Evolutionary conservation across 495 filamentous ascomycete genomes (phyloP).

Genomic region (Bathelium albidoporum): DNA sequence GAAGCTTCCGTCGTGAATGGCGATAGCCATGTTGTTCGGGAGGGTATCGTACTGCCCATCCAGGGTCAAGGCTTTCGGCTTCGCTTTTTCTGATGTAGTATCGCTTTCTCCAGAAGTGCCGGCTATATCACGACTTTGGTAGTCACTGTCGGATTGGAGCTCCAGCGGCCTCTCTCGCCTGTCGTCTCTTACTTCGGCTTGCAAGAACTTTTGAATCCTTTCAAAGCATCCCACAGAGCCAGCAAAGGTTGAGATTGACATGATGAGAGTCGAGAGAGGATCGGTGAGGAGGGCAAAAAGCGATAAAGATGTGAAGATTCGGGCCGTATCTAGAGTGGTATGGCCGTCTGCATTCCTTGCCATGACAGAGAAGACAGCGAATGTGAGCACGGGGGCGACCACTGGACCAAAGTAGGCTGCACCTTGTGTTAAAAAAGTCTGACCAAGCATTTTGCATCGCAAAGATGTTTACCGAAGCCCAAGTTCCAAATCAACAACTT

Average conservation of each 20-base stretch:
- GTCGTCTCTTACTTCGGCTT: conserved; percentile 27
- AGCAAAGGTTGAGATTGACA: conserved; percentile 42
- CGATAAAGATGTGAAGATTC: conserved; percentile 49
- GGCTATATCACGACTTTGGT: no score
- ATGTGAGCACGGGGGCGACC: conserved; percentile 44
- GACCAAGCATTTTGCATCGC: conserved; percentile 6
- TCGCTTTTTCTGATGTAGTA: conserved; percentile 8
- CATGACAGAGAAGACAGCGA: conserved; percentile 41
- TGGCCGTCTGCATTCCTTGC: conserved; percentile 26
- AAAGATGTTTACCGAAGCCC: conserved; percentile 34
- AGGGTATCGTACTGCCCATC: conserved; percentile 4
- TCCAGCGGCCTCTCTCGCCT: not conserved
- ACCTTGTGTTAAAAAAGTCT: not conserved
- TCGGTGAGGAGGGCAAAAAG: conserved; percentile 49
- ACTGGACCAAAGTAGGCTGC: conserved; percentile 42
- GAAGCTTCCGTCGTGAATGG: conserved; percentile 39
- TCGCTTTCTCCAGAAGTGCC: not conserved
- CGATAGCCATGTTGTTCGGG: conserved; percentile 11
- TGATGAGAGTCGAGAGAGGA: conserved; percentile 48
- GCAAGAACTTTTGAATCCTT: conserved; percentile 50
- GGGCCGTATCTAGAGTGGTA: conserved; percentile 38
- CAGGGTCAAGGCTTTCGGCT: not conserved
- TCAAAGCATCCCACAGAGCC: conserved; percentile 47
- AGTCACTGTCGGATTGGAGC: not conserved
- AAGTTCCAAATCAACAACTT: conserved; percentile 45